Evolutionary conservation across 2,329 filamentous ascomycete genomes (phyloP).

Genomic region (Ceratocystis cacaofunesta): DNA sequence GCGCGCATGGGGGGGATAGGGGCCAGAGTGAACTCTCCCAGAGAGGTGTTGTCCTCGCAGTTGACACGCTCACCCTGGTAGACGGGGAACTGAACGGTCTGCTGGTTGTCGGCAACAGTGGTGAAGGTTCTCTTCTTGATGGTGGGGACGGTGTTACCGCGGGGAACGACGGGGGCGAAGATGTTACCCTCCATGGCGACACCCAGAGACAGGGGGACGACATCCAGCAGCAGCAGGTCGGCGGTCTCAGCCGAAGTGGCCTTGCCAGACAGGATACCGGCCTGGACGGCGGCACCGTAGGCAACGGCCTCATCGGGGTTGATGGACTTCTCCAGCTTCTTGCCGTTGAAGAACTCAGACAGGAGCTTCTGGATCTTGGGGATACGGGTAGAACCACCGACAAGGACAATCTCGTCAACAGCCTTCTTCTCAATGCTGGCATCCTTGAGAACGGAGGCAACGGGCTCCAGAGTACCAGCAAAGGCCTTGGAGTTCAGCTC

Average conservation of each 20-base stretch:
- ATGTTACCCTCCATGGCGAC: slow-evolving; percentile 99
- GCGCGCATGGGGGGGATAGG: slow-evolving; percentile 80
- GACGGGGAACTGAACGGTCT: slow-evolving; percentile 79
- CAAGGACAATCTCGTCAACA: slow-evolving; percentile 97
- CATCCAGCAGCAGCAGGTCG: slow-evolving; percentile 90
- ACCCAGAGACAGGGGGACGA: slow-evolving; percentile 90
- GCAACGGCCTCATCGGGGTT: slow-evolving; percentile 99
- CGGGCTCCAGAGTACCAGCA: slow-evolving; percentile 82
- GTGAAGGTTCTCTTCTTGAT: slow-evolving; percentile 86
- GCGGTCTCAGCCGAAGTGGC: slow-evolving; percentile 87
- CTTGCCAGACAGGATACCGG: slow-evolving; percentile 96
- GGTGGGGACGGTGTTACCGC: slow-evolving; percentile 60
- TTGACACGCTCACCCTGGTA: slow-evolving; percentile 96
- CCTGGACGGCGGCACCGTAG: slow-evolving; percentile 96
- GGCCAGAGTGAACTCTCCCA: slow-evolving; percentile 92
- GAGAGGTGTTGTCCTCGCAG: slow-evolving; percentile 94
- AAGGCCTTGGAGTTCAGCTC: slow-evolving; percentile 95
- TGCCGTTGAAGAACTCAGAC: slow-evolving; percentile 97
- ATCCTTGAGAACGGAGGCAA: slow-evolving; percentile 94
- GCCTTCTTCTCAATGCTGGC: slow-evolving; percentile 72
- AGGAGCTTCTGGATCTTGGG: slow-evolving; percentile 98
- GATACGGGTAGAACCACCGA: slow-evolving; percentile 98
- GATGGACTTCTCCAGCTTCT: slow-evolving; percentile 99
- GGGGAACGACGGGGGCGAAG: slow-evolving; percentile 82
- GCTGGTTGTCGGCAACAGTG: slow-evolving; percentile 63